phyloP scores from a whole-genome alignment of 2,329 filamentous ascomycete genomes.

The Aspergillus piperis region DNA sequence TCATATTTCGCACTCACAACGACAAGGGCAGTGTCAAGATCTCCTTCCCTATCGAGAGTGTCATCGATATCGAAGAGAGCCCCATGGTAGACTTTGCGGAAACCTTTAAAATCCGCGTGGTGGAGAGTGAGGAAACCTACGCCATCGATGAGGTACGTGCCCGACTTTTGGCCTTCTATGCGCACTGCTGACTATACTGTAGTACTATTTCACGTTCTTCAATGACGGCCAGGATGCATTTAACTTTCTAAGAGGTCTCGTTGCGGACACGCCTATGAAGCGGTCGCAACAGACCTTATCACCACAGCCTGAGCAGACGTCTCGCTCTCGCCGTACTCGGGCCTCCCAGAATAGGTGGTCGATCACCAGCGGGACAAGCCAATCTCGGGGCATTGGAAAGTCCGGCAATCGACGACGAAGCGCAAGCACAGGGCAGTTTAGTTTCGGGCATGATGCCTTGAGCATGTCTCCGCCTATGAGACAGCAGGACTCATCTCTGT shows the following conservation, averaged over 20 bases:
- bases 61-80: constrained; percentile 90
- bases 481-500: constrained; percentile 68
- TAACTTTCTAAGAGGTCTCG: constrained; percentile 70
- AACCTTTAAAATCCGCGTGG: constrained; percentile 87
- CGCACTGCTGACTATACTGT: constrained; percentile 19
- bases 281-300: constrained; percentile 34
- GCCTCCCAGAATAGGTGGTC: constrained; percentile 25
- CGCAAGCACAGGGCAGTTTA: constrained; percentile 61
- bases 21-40: constrained; percentile 98
- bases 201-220: constrained; percentile 98
- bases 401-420: constrained; percentile 53
- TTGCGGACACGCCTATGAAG: constrained; percentile 63
- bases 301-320: constrained; percentile 15
- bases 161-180: neutral
- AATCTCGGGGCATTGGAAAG: constrained; percentile 13
- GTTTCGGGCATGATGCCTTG: constrained; percentile 51
- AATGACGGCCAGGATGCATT: constrained; percentile 81
- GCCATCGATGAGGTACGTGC: constrained; percentile 81
- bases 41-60: constrained; percentile 80
- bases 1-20: constrained; percentile 94
- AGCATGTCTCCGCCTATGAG: constrained; percentile 56
- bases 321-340: constrained; percentile 20
- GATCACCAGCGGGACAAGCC: constrained; percentile 20
- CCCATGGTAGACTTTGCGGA: constrained; percentile 89
- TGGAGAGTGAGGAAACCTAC: constrained; percentile 92